Percentiles rank a stretch among this genome's conserved stretches.
These are phyloP conservation scores for Tetrapisispora fleetii DNA, from an alignment of 805 yeast species.

Conservation along the genomic window DNA sequence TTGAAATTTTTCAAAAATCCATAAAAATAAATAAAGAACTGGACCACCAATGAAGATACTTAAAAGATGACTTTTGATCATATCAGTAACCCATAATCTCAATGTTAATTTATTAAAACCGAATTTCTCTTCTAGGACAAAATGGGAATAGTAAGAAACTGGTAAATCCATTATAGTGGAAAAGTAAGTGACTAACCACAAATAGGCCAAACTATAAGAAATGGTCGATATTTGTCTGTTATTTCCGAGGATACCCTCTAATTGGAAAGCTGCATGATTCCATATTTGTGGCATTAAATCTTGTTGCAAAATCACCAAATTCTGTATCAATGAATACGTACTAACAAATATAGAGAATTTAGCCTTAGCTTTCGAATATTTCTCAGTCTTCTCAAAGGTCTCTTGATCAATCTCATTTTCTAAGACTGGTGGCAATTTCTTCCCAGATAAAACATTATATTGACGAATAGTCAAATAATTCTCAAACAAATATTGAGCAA, in stretches of 20 bases:
- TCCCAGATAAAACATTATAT: slow-evolving; percentile 46
- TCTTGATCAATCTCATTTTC: slow-evolving; percentile 58
- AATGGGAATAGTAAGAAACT: slow-evolving; percentile 60
- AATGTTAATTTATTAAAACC: slow-evolving; percentile 87
- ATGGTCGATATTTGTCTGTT: slow-evolving; percentile 42
- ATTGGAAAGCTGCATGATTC: slow-evolving; percentile 14
- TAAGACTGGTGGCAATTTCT: slow-evolving; percentile 58
- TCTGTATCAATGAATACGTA: slow-evolving; percentile 43
- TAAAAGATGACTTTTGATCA: slow-evolving; percentile 49
- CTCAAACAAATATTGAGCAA: slow-evolving; percentile 68
- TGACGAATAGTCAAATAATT: slow-evolving; percentile 69
- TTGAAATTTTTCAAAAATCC: slow-evolving; percentile 72
- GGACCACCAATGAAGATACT: slow-evolving; percentile 59
- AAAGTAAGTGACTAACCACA: slow-evolving; percentile 40
- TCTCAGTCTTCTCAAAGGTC: slow-evolving; percentile 67
- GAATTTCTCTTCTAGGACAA: slow-evolving; percentile 82
- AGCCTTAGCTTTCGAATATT: slow-evolving; percentile 71
- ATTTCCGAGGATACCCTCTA: neutral
- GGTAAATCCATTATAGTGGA: slow-evolving; percentile 56
- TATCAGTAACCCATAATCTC: slow-evolving; percentile 63
- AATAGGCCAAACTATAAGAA: slow-evolving; percentile 62
- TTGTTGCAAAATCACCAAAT: slow-evolving; percentile 45
- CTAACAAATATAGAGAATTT: slow-evolving; percentile 52
- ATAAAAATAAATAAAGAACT: slow-evolving; percentile 61
- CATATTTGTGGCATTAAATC: slow-evolving; percentile 61